A percentile compares a stretch with the other conserved stretches of the same genome.
phyloP scores from a whole-genome alignment of 306 rosid genomes.

The Cicer arietinum region DNA sequence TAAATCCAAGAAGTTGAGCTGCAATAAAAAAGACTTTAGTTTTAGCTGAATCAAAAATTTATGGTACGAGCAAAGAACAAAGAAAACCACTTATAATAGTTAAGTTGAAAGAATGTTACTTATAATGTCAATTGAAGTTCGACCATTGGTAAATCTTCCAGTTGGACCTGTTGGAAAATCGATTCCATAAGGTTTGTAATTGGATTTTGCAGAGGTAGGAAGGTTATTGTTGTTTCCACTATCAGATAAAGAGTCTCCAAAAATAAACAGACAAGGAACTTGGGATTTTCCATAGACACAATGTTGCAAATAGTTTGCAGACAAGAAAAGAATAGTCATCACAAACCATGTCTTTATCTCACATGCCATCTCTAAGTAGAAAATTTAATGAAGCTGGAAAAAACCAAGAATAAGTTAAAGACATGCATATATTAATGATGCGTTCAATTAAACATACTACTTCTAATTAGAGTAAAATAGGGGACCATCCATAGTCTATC shows the following conservation, averaged over 20 bases:
- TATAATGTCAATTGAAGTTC: constrained; percentile 44
- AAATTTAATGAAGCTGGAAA: neutral
- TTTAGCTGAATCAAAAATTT: neutral
- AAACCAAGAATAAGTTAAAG: too few relatives aligned
- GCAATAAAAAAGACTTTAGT: neutral
- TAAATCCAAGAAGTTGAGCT: constrained; percentile 50
- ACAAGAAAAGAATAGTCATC: constrained; percentile 38
- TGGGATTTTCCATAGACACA: constrained; percentile 35
- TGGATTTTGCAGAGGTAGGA: constrained; percentile 39
- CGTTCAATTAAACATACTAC: too few relatives aligned
- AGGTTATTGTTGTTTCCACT: constrained; percentile 67
- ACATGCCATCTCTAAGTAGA: neutral
- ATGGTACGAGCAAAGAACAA: neutral
- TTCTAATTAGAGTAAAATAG: too few relatives aligned
- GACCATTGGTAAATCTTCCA: constrained; percentile 73
- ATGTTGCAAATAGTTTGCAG: neutral
- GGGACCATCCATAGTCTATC: too few relatives aligned
- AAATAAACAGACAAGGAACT: constrained; percentile 67
- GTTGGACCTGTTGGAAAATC: constrained; percentile 60
- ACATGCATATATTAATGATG: too few relatives aligned
- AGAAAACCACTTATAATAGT: neutral
- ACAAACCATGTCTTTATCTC: constrained; percentile 20
- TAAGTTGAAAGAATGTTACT: constrained; percentile 32
- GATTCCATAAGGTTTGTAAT: constrained; percentile 68
- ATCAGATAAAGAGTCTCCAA: constrained; percentile 74